Percentiles rank a stretch among this genome's conserved stretches.
Evolutionary conservation across 2,329 filamentous ascomycete species (phyloP).

Genomic region (Paecilomyces fulvus): DNA sequence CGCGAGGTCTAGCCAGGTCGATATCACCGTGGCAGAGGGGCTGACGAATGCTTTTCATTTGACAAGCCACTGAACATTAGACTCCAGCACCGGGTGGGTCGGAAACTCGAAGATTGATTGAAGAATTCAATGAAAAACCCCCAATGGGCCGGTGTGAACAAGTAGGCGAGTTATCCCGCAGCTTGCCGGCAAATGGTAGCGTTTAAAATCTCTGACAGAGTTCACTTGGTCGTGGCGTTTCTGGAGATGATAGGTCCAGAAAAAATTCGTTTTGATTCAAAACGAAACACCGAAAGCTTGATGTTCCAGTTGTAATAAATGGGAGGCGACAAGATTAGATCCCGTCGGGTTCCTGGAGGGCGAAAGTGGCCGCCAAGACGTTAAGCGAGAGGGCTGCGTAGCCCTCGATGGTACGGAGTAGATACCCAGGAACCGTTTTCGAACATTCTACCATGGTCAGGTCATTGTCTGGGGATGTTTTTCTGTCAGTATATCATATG

Average conservation of each 20-base stretch:
- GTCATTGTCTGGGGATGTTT: no score
- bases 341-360: not conserved
- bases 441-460: no score
- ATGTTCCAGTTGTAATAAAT: not conserved
- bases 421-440: not conserved
- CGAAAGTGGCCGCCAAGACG: not conserved
- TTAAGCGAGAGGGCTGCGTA: not conserved
- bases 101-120: not conserved
- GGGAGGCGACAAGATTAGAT: not conserved
- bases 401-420: not conserved
- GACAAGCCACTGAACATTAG: not conserved
- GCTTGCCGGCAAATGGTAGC: not conserved
- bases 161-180: not conserved
- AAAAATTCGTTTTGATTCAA: not conserved
- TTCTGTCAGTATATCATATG: no score
- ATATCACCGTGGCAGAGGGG: not conserved
- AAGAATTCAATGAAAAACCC: not conserved
- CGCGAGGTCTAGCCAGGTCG: not conserved
- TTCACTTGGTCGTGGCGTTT: not conserved
- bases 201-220: not conserved
- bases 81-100: not conserved
- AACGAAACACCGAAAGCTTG: not conserved
- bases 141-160: not conserved
- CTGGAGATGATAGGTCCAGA: not conserved
- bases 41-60: not conserved